Conservation (phyloP, 2,329 filamentous ascomycete species). For the Penicillium sp. region DNA sequence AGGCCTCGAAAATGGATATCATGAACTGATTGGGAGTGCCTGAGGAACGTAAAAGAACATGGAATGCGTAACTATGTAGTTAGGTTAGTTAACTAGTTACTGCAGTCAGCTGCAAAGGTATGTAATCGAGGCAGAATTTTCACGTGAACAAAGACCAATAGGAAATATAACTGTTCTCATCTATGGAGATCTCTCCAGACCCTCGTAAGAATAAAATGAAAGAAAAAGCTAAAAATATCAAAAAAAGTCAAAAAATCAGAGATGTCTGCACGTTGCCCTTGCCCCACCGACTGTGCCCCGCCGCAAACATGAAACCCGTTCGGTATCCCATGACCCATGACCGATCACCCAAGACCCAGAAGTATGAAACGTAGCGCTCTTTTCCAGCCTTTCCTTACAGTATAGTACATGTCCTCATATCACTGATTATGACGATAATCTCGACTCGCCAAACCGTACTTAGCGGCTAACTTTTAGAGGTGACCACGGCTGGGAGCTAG, state of each 20-base stretch:
- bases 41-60: not conserved
- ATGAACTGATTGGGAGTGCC: not conserved
- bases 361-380: not conserved
- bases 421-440: not conserved
- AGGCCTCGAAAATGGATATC: not conserved
- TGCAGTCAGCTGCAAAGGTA: not conserved
- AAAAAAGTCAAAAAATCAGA: not conserved
- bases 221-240: not conserved
- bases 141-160: not conserved
- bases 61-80: too few relatives aligned
- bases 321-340: not conserved
- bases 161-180: not conserved
- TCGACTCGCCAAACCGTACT: too few relatives aligned
- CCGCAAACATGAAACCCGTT: not conserved
- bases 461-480: not conserved
- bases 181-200: not conserved
- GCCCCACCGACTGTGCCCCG: not conserved
- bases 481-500: not conserved
- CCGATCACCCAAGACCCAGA: not conserved
- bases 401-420: not conserved
- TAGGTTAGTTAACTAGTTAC: not conserved
- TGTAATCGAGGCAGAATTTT: not conserved
- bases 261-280: not conserved
- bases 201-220: not conserved
- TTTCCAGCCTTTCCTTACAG: not conserved